Evolutionary conservation across 768 basidiomycete genomes (phyloP).

Genomic region (Boletus pseudo-olivaceus): DNA sequence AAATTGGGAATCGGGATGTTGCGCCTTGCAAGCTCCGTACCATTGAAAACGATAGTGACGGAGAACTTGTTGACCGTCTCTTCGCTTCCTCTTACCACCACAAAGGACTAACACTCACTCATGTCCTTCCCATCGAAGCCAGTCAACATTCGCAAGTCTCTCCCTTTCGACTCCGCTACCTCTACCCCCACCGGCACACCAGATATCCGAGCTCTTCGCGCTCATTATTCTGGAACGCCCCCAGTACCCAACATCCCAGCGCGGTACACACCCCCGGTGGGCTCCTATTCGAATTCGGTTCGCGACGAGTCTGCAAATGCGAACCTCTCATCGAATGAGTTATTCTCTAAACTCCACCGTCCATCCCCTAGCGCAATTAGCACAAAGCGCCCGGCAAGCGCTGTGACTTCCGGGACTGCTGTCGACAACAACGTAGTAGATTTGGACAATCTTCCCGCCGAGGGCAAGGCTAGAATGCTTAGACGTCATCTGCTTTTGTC

Average conservation of each 20-base stretch:
- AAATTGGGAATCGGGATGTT: not conserved
- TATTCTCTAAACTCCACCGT: conserved; percentile 15
- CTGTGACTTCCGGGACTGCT: conserved; percentile 29
- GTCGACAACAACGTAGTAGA: conserved; percentile 31
- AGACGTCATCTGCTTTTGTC: conserved; percentile 76
- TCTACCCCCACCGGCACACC: conserved; percentile 55
- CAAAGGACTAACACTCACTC: not conserved
- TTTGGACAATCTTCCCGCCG: conserved; percentile 66
- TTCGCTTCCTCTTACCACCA: not conserved
- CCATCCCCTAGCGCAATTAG: conserved; percentile 37
- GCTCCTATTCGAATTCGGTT: conserved; percentile 6
- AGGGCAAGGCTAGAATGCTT: conserved; percentile 81
- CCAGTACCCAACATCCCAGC: conserved; percentile 50
- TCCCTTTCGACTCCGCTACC: conserved; percentile 9
- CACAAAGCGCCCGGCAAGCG: conserved; percentile 32
- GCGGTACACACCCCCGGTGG: conserved; percentile 49
- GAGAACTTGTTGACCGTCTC: not conserved
- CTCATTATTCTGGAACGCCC: conserved; percentile 59
- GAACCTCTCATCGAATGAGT: conserved; percentile 8
- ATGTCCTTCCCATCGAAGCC: conserved; percentile 60
- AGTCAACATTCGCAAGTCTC: conserved; percentile 41
- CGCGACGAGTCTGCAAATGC: conserved; percentile 10
- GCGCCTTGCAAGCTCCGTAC: not conserved
- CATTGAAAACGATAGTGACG: not conserved
- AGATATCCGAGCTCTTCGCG: conserved; percentile 59